Base-by-base conservation (phyloP, 2,329 filamentous ascomycete genomes). In the Tolypocladium cylindrosporum region DNA sequence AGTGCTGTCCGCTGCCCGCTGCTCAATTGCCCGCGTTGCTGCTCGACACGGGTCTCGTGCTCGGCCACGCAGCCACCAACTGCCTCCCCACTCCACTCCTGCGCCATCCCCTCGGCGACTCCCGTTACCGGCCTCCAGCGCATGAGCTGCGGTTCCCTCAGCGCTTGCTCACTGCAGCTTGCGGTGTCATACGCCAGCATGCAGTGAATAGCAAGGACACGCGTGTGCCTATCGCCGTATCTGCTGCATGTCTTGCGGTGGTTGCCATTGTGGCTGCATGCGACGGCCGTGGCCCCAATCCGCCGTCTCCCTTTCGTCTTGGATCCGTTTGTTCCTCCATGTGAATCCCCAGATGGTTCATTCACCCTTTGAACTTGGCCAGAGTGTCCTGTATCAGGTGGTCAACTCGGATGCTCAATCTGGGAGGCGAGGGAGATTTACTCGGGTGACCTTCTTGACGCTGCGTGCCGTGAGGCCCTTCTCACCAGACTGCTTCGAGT, bases 381-480 rank as follows among this genome's bases (percentile, higher is more conserved):
- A 89, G 74, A 13, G 85, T 79, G 64, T 85, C 83, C 86, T 89
- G 62, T 27, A 21, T n/a, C 19, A 31, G 37, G 54, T 16, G 55
- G 53, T 58, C 14, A 58, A 42, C 16, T 16, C 41, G 39, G 50
- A 8, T 39, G 37, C 48, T 31, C 31, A 9, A 21, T 37, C 19
- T 37, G 8, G 48, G 31, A 21, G 31, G 19, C 10, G 5, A 52
- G 31, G 45, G 10, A 52, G 48, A 54, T 59, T 48, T 75, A 91
- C 88, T 71, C 87, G 84, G 2, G 89, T 89, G 53, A 89, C 89
- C 69, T 88, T 92, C 70, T 85, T 85, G 54, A 96, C 82, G 61
- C 87, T 89, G 66, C 85, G 85, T 2, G 88, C 86, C n/a, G 87
- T 88, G 58, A 95, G 78, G 5, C 82, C 82, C 64, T 84, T 83